Conservation (phyloP, 176 grass and related monocot species). For the Avena insularis region DNA sequence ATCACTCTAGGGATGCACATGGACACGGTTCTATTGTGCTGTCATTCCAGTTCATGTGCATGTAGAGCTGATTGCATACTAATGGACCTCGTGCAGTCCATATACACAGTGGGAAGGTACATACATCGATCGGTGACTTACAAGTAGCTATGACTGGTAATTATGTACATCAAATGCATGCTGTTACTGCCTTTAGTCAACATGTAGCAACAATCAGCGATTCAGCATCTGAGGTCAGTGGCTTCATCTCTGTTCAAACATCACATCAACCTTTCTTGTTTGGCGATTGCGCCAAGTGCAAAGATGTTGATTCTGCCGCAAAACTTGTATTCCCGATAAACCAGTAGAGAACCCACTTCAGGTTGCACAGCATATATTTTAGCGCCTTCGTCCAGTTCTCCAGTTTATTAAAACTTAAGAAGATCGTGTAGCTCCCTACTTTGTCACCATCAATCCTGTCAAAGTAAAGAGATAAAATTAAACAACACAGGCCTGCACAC, state of each 20-base stretch:
- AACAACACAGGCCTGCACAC: background rate
- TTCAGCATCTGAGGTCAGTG: slow-evolving; percentile 10
- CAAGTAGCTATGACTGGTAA: background rate
- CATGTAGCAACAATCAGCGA: background rate
- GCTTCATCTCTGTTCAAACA: background rate
- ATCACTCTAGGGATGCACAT: too few species aligned
- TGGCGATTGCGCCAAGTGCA: slow-evolving; percentile 33
- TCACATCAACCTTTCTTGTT: slow-evolving; percentile 48
- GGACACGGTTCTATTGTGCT: background rate
- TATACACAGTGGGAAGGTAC: slow-evolving; percentile 4
- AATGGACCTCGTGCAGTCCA: background rate
- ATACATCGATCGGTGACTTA: background rate
- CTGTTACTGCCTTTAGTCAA: background rate
- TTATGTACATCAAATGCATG: background rate
- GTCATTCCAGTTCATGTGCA: background rate
- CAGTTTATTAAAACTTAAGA: slow-evolving; percentile 89
- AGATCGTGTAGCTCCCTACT: slow-evolving; percentile 89
- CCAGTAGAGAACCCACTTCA: slow-evolving; percentile 98
- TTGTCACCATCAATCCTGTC: slow-evolving; percentile 97
- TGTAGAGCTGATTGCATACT: background rate
- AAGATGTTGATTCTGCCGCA: slow-evolving; percentile 49
- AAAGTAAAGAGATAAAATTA: slow-evolving; percentile 38
- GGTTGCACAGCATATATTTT: slow-evolving; percentile 92
- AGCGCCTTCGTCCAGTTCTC: slow-evolving; percentile 95
- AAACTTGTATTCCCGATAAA: slow-evolving; percentile 92